Percentiles rank a stretch among this genome's conserved stretches.
Conservation (phyloP, 2,329 filamentous ascomycete genomes). For the Fusarium hostae region DNA sequence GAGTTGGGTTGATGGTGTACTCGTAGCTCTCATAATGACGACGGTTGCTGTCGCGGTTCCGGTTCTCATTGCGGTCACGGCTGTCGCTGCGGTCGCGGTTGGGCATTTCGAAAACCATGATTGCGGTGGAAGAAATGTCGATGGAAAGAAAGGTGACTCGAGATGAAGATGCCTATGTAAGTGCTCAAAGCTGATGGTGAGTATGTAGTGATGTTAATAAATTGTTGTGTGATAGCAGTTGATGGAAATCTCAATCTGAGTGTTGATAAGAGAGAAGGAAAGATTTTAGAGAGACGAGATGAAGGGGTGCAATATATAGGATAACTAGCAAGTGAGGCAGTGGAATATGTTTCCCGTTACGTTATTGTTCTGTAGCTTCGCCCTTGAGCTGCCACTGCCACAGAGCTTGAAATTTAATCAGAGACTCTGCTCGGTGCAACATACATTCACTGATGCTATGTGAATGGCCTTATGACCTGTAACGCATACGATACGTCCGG, state of each 20-base stretch:
- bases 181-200: not conserved
- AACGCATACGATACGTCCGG: too few relatives aligned
- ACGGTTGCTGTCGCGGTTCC: not conserved
- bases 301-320: not conserved
- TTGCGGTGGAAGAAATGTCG: too few relatives aligned
- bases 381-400: not conserved
- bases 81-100: too few relatives aligned
- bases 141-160: not conserved
- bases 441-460: not conserved
- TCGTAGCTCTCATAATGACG: not conserved
- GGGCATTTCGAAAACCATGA: not conserved
- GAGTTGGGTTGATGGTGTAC: not conserved
- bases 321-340: not conserved
- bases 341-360: not conserved
- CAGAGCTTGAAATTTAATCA: not conserved
- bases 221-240: not conserved
- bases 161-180: too few relatives aligned
- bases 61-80: not conserved
- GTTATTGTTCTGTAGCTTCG: not conserved
- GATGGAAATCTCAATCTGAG: not conserved
- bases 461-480: not conserved
- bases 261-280: not conserved
- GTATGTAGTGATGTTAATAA: not conserved
- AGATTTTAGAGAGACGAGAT: accelerated
- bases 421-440: not conserved